Evolutionary conservation across 805 yeast genomes (phyloP).

Genomic region (Ogataea methylovora): DNA sequence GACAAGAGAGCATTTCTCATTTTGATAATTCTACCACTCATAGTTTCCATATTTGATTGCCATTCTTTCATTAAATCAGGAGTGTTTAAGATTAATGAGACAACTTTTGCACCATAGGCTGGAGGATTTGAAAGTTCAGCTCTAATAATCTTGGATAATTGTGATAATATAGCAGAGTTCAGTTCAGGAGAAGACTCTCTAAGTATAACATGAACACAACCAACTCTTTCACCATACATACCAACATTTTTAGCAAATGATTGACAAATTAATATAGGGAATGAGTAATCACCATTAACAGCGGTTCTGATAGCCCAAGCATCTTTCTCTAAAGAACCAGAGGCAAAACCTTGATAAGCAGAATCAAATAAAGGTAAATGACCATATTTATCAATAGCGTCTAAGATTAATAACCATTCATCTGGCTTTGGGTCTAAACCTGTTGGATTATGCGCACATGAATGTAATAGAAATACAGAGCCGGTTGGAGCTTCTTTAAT

Average conservation of each 20-base stretch:
- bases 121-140: constrained; percentile 93
- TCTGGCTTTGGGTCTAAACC: constrained; percentile 86
- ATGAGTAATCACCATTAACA: constrained; percentile 34
- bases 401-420: constrained; percentile 71
- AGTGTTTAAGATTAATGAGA: constrained; percentile 61
- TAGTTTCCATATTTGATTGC: constrained; percentile 75
- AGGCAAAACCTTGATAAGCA: constrained; percentile 96
- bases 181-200: constrained; percentile 35
- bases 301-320: constrained; percentile 77
- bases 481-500: constrained; percentile 66
- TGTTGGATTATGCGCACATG: constrained; percentile 98
- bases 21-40: constrained; percentile 74
- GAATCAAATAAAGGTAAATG: constrained; percentile 86
- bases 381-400: constrained; percentile 47
- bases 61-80: constrained; percentile 70
- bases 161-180: constrained; percentile 59
- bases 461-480: constrained; percentile 77
- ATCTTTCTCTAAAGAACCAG: constrained; percentile 77
- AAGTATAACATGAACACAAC: constrained; percentile 76
- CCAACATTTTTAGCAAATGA: constrained; percentile 96
- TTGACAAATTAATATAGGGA: constrained; percentile 77
- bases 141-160: constrained; percentile 67
- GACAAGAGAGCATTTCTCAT: constrained; percentile 70
- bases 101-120: constrained; percentile 91
- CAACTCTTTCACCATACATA: constrained; percentile 96